These are phyloP conservation scores for Chrysanthemum makinoi DNA, from an alignment of 129 eudicot species.

Conservation along the genomic window DNA sequence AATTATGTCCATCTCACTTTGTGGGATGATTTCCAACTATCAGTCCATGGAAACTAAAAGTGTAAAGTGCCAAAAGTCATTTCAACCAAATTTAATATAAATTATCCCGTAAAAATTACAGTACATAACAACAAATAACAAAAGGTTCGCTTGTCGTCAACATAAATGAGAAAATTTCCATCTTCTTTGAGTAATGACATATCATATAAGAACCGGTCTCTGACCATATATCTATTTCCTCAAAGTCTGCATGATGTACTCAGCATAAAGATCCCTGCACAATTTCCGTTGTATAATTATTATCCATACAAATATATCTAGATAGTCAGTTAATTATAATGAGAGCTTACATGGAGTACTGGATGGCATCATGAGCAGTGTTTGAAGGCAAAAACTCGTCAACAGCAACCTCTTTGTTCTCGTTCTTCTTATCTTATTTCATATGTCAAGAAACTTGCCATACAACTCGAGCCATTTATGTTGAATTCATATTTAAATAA, in stretches of 20 bases:
- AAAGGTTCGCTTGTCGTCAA: conserved; percentile 9
- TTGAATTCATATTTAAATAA: background rate
- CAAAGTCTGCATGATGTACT: conserved; percentile 57
- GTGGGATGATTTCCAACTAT: too few relatives aligned
- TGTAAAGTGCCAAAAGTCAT: too few relatives aligned
- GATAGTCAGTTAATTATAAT: conserved; percentile 1
- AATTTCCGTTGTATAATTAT: background rate
- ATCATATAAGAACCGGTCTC: background rate
- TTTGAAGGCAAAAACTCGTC: conserved; percentile 61
- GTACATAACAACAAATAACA: background rate
- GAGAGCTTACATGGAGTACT: conserved; percentile 54
- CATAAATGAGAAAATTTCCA: conserved; percentile 10
- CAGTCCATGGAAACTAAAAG: too few relatives aligned
- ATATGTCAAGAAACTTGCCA: conserved; percentile 19
- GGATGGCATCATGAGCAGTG: conserved; percentile 56
- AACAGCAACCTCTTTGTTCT: conserved; percentile 79
- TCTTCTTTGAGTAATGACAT: background rate
- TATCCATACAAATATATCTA: background rate
- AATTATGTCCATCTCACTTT: too few relatives aligned
- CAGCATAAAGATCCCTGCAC: conserved; percentile 66
- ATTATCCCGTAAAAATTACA: conserved; percentile 5
- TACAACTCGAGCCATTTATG: background rate
- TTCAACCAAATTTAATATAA: conserved; percentile 2
- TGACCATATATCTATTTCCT: conserved; percentile 28
- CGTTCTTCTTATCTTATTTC: conserved; percentile 69